phyloP scores from a whole-genome alignment of 345 rosid genomes.

The Stellera chamaejasme region DNA sequence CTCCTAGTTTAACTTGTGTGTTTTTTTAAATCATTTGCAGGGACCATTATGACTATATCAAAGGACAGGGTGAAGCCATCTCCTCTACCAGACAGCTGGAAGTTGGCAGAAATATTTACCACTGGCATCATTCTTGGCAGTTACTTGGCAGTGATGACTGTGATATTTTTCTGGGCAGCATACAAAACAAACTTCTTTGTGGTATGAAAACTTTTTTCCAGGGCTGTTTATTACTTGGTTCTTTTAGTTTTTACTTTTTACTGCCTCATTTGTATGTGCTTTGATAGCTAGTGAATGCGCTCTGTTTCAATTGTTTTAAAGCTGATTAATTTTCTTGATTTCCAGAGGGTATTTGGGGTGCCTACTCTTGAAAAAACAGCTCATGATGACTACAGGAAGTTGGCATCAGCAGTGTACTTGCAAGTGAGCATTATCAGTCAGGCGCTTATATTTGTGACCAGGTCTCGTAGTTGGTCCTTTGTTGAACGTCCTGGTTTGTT shows the following conservation, averaged over 20 bases:
- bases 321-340: conserved; percentile 16
- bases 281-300: background rate
- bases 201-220: conserved; percentile 28
- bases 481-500: conserved; percentile 87
- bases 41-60: conserved; percentile 97
- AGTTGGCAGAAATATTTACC: conserved; percentile 84
- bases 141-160: conserved; percentile 98
- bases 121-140: conserved; percentile 90
- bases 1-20: background rate
- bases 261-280: background rate
- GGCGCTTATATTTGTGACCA: conserved; percentile 92
- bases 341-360: conserved; percentile 75
- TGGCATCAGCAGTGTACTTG: conserved; percentile 90
- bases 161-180: conserved; percentile 96
- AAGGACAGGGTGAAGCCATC: conserved; percentile 99
- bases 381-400: conserved; percentile 85
- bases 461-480: conserved; percentile 93
- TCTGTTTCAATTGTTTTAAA: conserved; percentile 1
- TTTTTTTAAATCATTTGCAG: conserved; percentile 33
- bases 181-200: conserved; percentile 93
- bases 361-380: conserved; percentile 82
- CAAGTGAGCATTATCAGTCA: conserved; percentile 98
- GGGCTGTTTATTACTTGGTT: background rate
- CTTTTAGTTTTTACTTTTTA: background rate
- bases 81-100: conserved; percentile 99